A percentile compares a stretch with the other conserved stretches of the same genome.
These are phyloP conservation scores for Paratrimastix pyriformis DNA, from an alignment of 78 protist genomes.

Conservation along the genomic window DNA sequence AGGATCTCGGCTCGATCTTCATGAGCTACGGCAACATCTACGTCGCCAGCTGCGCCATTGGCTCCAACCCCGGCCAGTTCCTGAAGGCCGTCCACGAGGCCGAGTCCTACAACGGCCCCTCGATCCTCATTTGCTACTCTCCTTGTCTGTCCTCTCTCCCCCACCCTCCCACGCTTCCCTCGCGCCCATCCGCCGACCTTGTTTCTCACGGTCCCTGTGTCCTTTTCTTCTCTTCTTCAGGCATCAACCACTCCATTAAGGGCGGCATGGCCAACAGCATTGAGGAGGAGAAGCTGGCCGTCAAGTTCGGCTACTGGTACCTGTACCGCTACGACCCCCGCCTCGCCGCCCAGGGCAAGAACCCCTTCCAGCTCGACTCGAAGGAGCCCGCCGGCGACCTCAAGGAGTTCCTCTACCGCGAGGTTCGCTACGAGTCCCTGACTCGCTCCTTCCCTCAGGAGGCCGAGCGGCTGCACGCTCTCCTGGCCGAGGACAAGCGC, in stretches of 20 bases:
- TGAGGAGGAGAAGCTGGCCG: slow-evolving; percentile 31
- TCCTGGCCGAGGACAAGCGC: slow-evolving; percentile 3
- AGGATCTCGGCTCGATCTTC: slow-evolving; percentile 61
- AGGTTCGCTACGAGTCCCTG: slow-evolving; percentile 8
- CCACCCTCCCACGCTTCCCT: no score
- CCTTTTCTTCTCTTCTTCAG: slow-evolving; percentile 45
- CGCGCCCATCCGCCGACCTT: no score
- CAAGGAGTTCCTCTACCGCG: slow-evolving; percentile 1
- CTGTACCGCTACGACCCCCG: slow-evolving; percentile 66
- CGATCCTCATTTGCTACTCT: slow-evolving; percentile 45
- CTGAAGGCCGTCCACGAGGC: slow-evolving; percentile 21
- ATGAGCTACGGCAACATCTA: slow-evolving; percentile 67
- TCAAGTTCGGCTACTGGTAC: slow-evolving; percentile 59
- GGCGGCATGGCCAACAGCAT: not conserved
- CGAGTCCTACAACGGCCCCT: slow-evolving; percentile 47
- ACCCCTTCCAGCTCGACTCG: slow-evolving; percentile 54
- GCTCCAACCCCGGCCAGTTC: slow-evolving; percentile 11
- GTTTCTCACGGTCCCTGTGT: slow-evolving; percentile 65
- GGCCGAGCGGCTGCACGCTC: slow-evolving; percentile 14
- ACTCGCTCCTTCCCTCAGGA: not conserved
- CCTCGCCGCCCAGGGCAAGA: slow-evolving; percentile 24
- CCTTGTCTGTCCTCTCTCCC: no score
- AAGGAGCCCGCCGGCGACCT: not conserved
- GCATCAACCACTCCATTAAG: slow-evolving; percentile 32
- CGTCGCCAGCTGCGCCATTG: slow-evolving; percentile 64